phyloP scores from a whole-genome alignment of 2,329 filamentous ascomycete species.

The Cadophora sp. region DNA sequence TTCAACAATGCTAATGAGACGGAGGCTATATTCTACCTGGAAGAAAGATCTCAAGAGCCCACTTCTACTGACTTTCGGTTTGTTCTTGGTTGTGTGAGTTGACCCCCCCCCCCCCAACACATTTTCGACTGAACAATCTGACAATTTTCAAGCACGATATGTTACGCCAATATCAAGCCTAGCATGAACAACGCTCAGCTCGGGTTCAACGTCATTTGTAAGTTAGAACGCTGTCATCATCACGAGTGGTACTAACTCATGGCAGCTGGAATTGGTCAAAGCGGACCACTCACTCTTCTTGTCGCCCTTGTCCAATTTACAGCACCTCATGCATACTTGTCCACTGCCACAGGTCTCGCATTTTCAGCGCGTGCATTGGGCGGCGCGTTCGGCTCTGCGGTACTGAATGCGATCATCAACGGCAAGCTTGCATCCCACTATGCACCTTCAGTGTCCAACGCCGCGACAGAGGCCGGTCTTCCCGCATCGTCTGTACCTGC shows the following conservation, averaged over 20 bases:
- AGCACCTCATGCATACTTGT: conserved; percentile 58
- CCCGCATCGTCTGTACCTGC: conserved; percentile 46
- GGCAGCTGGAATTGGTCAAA: conserved; percentile 54
- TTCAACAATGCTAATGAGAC: not conserved
- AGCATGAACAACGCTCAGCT: conserved; percentile 53
- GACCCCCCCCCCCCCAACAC: too few species aligned
- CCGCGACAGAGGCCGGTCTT: conserved; percentile 52
- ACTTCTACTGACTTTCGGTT: conserved; percentile 52
- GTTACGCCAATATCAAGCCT: conserved; percentile 53
- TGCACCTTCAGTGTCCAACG: conserved; percentile 47
- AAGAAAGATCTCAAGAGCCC: conserved; percentile 57
- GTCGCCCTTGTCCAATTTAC: conserved; percentile 59
- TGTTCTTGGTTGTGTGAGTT: conserved; percentile 56
- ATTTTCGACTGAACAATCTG: conserved; percentile 14
- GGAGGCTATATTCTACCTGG: conserved; percentile 51
- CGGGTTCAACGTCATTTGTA: conserved; percentile 52
- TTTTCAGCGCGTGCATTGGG: conserved; percentile 60
- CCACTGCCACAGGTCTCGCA: conserved; percentile 58
- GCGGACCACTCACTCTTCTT: conserved; percentile 56
- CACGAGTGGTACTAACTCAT: conserved; percentile 4
- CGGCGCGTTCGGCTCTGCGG: conserved; percentile 59
- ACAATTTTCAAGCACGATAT: conserved; percentile 47
- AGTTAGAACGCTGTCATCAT: not conserved
- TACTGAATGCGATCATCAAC: conserved; percentile 58
- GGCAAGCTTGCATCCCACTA: conserved; percentile 51